A percentile compares a stretch with the other conserved stretches of the same genome.
These are phyloP conservation scores for Lomentospora prolificans DNA, from an alignment of 2,329 filamentous ascomycete species.

Conservation along the genomic window DNA sequence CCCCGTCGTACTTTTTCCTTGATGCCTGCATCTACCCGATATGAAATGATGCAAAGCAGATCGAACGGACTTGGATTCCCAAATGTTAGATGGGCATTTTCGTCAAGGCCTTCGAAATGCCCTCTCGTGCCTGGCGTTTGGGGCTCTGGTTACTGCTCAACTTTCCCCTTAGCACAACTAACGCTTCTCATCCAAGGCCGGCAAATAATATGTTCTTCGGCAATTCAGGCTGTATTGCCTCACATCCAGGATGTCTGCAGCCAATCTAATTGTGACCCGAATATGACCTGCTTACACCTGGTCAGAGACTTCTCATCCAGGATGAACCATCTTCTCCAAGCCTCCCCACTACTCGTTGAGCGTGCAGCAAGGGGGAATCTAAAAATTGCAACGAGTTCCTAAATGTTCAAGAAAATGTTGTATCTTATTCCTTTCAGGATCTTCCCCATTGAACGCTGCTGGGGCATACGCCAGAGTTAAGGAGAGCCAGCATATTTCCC, in stretches of 20 bases:
- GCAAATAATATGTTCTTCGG: constrained; percentile 5
- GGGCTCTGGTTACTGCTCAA: not conserved
- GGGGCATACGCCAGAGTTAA: no score
- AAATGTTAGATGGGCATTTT: not conserved
- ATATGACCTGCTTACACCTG: not conserved
- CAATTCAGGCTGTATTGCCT: constrained; percentile 7
- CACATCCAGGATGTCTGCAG: not conserved
- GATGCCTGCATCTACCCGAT: not conserved
- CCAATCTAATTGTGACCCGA: constrained; percentile 1
- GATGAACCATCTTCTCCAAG: not conserved
- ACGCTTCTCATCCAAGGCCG: not conserved
- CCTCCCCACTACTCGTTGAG: not conserved
- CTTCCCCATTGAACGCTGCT: no score
- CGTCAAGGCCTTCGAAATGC: no score
- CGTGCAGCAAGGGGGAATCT: not conserved
- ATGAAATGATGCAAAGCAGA: not conserved
- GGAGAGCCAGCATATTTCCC: no score
- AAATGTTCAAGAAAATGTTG: no score
- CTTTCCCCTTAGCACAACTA: not conserved
- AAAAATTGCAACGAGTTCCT: no score
- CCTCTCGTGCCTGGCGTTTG: no score
- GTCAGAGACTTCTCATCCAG: not conserved
- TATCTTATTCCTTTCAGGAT: no score
- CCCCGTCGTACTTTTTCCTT: not conserved
- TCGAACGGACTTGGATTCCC: not conserved